phyloP scores from a whole-genome alignment of 805 yeast species.

The Wickerhamiella kazuoi region DNA sequence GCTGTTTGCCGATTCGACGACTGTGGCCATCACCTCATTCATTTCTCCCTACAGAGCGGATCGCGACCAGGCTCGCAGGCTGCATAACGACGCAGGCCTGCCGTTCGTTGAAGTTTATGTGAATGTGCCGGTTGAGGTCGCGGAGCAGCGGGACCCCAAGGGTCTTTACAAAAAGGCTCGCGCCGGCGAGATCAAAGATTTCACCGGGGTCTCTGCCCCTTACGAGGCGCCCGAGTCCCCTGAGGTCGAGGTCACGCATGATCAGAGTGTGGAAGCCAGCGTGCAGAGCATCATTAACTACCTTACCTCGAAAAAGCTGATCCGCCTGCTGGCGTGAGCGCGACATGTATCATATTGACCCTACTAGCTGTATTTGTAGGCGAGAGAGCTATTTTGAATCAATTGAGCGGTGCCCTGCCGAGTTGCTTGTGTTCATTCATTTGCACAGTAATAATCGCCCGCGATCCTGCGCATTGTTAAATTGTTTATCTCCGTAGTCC shows the following conservation, averaged over 20 bases:
- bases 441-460: no score
- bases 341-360: no score
- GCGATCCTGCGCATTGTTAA: no score
- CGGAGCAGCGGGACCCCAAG: slow-evolving; percentile 94
- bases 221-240: slow-evolving; percentile 81
- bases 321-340: not conserved
- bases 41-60: slow-evolving; percentile 81
- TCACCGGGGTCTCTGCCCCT: slow-evolving; percentile 92
- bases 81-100: slow-evolving; percentile 56
- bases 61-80: slow-evolving; percentile 67
- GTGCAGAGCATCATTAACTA: slow-evolving; percentile 57
- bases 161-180: slow-evolving; percentile 94
- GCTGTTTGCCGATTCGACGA: slow-evolving; percentile 83
- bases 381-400: no score
- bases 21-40: slow-evolving; percentile 76
- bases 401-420: no score
- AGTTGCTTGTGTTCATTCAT: no score
- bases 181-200: slow-evolving; percentile 83
- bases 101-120: slow-evolving; percentile 84
- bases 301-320: slow-evolving; percentile 9
- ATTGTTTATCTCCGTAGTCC: slow-evolving; percentile 58
- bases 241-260: slow-evolving; percentile 67
- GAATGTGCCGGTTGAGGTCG: slow-evolving; percentile 85
- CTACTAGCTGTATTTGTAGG: no score
- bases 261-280: slow-evolving; percentile 59